Evolutionary conservation across 2,329 filamentous ascomycete genomes (phyloP).

Genomic region (Epichloe gansuensis): DNA sequence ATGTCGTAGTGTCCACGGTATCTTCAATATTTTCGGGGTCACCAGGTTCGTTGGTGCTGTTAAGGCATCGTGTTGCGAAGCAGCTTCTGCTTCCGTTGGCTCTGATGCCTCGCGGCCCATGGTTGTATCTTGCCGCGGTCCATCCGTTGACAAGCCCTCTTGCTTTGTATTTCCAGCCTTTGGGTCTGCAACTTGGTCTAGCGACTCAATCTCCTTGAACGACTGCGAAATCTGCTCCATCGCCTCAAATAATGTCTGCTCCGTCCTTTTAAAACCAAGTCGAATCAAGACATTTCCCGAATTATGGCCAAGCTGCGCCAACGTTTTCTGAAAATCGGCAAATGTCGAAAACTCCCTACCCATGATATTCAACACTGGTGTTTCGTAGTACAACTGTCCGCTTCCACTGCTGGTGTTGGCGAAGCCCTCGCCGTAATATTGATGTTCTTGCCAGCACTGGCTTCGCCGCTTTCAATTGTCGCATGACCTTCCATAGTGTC

Average conservation of each 20-base stretch:
- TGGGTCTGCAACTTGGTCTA: conserved; percentile 6
- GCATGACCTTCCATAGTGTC: conserved; percentile 77
- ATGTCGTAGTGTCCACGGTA: neutral
- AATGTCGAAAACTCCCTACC: conserved; percentile 68
- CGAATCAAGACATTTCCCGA: conserved; percentile 70
- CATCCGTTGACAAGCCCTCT: neutral
- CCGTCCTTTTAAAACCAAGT: conserved; percentile 63
- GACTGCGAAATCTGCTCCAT: conserved; percentile 70
- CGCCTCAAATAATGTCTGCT: conserved; percentile 71
- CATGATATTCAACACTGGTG: conserved; percentile 73
- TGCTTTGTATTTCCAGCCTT: conserved; percentile 5
- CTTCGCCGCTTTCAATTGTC: conserved; percentile 70
- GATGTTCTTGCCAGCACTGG: conserved; percentile 46
- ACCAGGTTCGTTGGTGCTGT: conserved; percentile 10
- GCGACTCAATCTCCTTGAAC: conserved; percentile 41
- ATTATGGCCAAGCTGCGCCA: conserved; percentile 79
- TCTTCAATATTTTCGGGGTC: conserved; percentile 1
- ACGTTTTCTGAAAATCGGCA: conserved; percentile 73
- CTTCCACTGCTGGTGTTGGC: conserved; percentile 48
- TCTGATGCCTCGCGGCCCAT: conserved; percentile 12
- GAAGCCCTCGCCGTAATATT: conserved; percentile 82
- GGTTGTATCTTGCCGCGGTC: conserved; percentile 10
- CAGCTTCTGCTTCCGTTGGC: neutral
- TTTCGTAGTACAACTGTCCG: conserved; percentile 79
- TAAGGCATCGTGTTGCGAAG: conserved; percentile 4